A percentile compares a stretch with the other conserved stretches of the same genome.
Evolutionary conservation across 2,329 filamentous ascomycete species (phyloP).

Genomic region (Colletotrichum tabaci): DNA sequence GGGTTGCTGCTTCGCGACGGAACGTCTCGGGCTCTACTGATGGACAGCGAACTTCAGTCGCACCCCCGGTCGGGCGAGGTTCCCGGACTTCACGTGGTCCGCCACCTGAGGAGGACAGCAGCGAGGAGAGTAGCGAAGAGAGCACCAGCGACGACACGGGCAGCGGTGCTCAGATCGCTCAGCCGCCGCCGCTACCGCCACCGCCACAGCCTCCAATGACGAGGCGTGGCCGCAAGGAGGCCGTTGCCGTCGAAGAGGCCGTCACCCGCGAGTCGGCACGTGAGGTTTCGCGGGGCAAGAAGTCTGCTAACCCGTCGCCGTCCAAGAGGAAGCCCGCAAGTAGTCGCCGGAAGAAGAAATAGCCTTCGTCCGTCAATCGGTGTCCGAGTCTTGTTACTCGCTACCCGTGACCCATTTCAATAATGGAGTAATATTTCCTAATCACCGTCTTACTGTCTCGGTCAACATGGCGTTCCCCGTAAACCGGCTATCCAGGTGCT

Average conservation of each 20-base stretch:
- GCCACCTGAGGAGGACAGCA: conserved; percentile 50
- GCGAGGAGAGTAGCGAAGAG: conserved; percentile 49
- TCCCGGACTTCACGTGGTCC: conserved; percentile 49
- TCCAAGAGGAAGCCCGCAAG: conserved; percentile 57
- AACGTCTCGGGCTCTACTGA: conserved; percentile 55
- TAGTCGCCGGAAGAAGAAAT: conserved; percentile 53
- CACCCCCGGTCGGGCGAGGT: conserved; percentile 52
- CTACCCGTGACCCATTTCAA: conserved; percentile 1
- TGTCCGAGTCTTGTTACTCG: background rate
- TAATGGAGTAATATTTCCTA: conserved; percentile 33
- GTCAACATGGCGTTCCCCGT: background rate
- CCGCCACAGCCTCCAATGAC: conserved; percentile 1
- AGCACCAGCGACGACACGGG: conserved; percentile 56
- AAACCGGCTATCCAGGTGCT: background rate
- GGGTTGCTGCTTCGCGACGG: conserved; percentile 55
- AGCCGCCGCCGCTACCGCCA: conserved; percentile 42
- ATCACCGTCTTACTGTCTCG: background rate
- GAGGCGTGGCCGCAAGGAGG: conserved; percentile 49
- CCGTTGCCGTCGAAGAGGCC: conserved; percentile 57
- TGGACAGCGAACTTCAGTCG: conserved; percentile 46
- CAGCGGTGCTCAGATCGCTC: conserved; percentile 53
- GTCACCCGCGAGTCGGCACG: conserved; percentile 48
- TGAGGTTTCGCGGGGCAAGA: conserved; percentile 55
- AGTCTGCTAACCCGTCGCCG: conserved; percentile 54
- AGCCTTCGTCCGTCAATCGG: conserved; percentile 42